Conservation (phyloP, 2,329 filamentous ascomycete genomes). For the Calycina marina region DNA sequence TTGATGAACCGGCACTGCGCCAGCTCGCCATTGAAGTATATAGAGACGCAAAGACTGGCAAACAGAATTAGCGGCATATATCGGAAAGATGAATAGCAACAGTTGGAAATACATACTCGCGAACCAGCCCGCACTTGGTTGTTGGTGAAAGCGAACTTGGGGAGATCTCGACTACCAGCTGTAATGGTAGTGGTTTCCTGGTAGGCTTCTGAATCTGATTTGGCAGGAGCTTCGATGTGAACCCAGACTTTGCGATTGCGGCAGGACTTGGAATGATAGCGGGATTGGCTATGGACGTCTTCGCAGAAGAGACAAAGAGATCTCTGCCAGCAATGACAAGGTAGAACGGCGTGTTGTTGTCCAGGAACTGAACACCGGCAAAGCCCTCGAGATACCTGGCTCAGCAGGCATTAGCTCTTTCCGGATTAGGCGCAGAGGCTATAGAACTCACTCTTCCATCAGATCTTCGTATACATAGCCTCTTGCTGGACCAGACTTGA, state of each 20-base stretch:
- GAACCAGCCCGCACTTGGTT: no score
- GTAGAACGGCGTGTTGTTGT: conserved; percentile 6
- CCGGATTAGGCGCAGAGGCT: no score
- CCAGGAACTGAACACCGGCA: conserved; percentile 7
- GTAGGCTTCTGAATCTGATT: conserved; percentile 1
- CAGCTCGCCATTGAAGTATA: conserved; percentile 10
- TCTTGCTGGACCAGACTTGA: not conserved
- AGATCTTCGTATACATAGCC: conserved; percentile 3
- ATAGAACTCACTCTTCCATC: conserved; percentile 7
- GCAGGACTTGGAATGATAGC: not conserved
- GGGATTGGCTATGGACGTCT: not conserved
- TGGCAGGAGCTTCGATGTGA: not conserved
- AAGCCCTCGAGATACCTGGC: not conserved
- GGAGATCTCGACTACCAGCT: conserved; percentile 5
- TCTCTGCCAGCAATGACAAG: conserved; percentile 10
- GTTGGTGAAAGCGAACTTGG: conserved; percentile 4
- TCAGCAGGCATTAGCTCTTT: no score
- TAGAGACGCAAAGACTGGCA: conserved; percentile 6
- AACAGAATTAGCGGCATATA: no score
- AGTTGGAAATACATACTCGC: no score
- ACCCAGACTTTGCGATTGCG: not conserved
- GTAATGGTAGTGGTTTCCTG: conserved; percentile 3
- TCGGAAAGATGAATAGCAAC: no score
- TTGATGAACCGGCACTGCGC: not conserved
- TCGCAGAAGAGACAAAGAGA: conserved; percentile 2